Base-by-base conservation (phyloP, 441 rosid genomes). In the Gossypium schwendimanii region DNA sequence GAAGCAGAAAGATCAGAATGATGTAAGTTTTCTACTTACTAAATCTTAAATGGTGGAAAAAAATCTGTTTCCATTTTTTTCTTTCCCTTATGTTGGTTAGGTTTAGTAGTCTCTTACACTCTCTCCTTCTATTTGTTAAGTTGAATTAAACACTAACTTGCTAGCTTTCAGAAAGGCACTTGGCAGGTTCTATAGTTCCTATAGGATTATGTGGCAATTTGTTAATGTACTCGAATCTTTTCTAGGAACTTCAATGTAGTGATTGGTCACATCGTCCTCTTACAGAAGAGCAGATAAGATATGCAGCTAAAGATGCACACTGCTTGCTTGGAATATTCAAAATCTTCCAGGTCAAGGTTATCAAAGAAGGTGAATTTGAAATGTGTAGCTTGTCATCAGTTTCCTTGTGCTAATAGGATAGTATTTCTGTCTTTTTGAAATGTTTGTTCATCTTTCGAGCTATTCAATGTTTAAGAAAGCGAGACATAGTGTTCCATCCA, bases 241-340 rank as follows among this genome's bases (percentile, higher is more conserved):
- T 79, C 79, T 87, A 92, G 98, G 98, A 90, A 70, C 94, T 90
- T 87, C 97, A 90, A 85, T 94, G 97, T 86, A 94, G 97, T 88
- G 95, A 94, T 76, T 92, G 97, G 98, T 89, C 98, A 17, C 85
- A 54, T 69, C 97, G 91, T 78, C 97, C 98, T 86, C 95, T 92
- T 81, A 86, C 89, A 58, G 94, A 90, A 85, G 97, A 88, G 81
- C 98, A 94, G 84, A 92, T 87, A 78, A 72, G 73, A 58, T 90
- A 92, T 78, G 95, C 97, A 60, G 97, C 98, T 26, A 81, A 70
- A 61, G 98, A 94, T 89, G 97, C 97, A 7, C 89, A 85, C 75
- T 92, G 97, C 88, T 84, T 94, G 84, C 88, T 94, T 60, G 84
- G 87, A 70, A 78, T 92, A 79, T 92, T 86, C 79, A 79, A 76